Percentiles rank a stretch among this genome's conserved stretches.
Conservation (phyloP, 768 basidiomycete genomes). For the Polyporus arcularius region DNA sequence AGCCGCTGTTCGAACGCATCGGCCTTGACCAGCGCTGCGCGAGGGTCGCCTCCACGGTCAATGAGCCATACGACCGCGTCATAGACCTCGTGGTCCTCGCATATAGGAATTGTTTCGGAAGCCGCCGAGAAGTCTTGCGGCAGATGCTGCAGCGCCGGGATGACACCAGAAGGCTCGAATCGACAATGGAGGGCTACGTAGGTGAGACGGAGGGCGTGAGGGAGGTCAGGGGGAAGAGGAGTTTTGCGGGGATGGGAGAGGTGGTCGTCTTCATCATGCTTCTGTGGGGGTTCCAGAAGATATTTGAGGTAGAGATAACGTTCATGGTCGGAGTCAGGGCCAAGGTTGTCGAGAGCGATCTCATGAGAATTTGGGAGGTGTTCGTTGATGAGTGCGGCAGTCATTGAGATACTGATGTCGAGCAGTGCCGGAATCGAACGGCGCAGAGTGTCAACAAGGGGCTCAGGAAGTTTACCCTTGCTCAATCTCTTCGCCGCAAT, state of each 20-base stretch:
- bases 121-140: slow-evolving; percentile 58
- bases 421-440: slow-evolving; percentile 68
- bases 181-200: slow-evolving; percentile 77
- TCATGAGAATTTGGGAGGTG: slow-evolving; percentile 68
- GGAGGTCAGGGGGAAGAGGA: slow-evolving; percentile 46
- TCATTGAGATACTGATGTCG: slow-evolving; percentile 56
- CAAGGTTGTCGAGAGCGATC: slow-evolving; percentile 55
- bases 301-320: slow-evolving; percentile 78
- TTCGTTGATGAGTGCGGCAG: slow-evolving; percentile 73
- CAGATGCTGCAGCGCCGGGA: slow-evolving; percentile 59
- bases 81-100: slow-evolving; percentile 65
- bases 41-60: slow-evolving; percentile 62
- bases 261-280: slow-evolving; percentile 43
- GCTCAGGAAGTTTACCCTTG: slow-evolving; percentile 53
- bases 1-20: slow-evolving; percentile 58
- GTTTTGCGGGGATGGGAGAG: slow-evolving; percentile 22
- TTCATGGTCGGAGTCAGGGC: slow-evolving; percentile 44
- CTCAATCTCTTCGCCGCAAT: slow-evolving; percentile 44
- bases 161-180: slow-evolving; percentile 64
- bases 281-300: slow-evolving; percentile 55
- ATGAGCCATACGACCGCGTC: slow-evolving; percentile 84
- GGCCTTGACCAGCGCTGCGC: slow-evolving; percentile 66
- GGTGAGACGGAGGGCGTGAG: slow-evolving; percentile 49
- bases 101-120: slow-evolving; percentile 54
- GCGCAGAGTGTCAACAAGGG: slow-evolving; percentile 55